Percentiles rank a stretch among this genome's conserved stretches.
Evolutionary conservation across 2,329 filamentous ascomycete genomes (phyloP).

Genomic region (Domatiomyces globalis): DNA sequence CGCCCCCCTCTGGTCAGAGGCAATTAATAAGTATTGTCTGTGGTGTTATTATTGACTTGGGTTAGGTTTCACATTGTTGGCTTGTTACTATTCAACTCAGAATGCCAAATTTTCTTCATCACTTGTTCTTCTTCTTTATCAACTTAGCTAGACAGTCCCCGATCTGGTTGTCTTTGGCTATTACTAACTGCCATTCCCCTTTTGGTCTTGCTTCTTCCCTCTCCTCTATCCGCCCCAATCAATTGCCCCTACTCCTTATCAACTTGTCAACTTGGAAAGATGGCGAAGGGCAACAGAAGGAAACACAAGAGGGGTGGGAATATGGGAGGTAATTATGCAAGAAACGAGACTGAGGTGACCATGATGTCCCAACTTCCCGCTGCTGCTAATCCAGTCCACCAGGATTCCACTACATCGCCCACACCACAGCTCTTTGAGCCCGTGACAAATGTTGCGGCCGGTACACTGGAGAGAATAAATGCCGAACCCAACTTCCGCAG

Average conservation of each 20-base stretch:
- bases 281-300: neutral
- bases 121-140: neutral
- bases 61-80: neutral
- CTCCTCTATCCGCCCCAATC: neutral
- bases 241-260: neutral
- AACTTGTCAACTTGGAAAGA: neutral
- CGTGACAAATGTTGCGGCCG: neutral
- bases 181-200: neutral
- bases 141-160: no score
- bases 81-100: neutral
- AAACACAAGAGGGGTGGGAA: neutral
- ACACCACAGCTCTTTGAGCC: neutral
- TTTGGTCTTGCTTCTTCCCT: neutral
- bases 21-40: neutral
- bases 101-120: neutral
- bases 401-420: neutral
- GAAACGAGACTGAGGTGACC: slow-evolving; percentile 2
- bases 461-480: neutral
- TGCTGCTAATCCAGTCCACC: neutral
- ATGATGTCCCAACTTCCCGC: neutral
- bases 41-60: no score
- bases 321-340: neutral
- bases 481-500: neutral
- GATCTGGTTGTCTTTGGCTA: neutral
- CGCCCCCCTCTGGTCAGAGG: neutral